Evolutionary conservation across 139 green algal genomes (phyloP).

Genomic region (Asterochloris erici): DNA sequence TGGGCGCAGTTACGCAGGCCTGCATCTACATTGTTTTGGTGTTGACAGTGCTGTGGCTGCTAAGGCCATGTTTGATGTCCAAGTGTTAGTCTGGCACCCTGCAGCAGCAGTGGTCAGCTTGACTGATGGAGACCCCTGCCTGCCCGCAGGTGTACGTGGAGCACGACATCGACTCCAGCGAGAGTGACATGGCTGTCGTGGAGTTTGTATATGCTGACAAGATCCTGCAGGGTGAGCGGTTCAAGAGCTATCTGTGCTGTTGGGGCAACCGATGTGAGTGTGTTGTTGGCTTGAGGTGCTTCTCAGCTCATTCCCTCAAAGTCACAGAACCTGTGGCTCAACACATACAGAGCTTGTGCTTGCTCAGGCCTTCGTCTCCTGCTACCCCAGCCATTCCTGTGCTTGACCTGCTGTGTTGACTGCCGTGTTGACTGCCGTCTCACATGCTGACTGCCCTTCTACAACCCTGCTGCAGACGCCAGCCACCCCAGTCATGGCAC

Average conservation of each 20-base stretch:
- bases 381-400: too few relatives aligned
- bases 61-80: too few relatives aligned
- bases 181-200: constrained; percentile 55
- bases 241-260: neutral
- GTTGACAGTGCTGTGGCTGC: too few relatives aligned
- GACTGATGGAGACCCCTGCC: too few relatives aligned
- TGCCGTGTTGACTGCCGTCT: constrained; percentile 95
- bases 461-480: constrained; percentile 54
- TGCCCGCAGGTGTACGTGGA: constrained; percentile 71
- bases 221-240: constrained; percentile 45
- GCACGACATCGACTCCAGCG: constrained; percentile 81
- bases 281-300: neutral
- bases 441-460: constrained; percentile 49
- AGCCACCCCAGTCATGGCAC: constrained; percentile 28
- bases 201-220: constrained; percentile 67
- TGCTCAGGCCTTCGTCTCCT: too few relatives aligned
- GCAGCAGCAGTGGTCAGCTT: too few relatives aligned
- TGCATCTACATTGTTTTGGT: too few relatives aligned
- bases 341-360: too few relatives aligned
- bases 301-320: neutral
- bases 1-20: too few relatives aligned
- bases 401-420: constrained; percentile 66
- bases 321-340: neutral
- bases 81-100: too few relatives aligned
- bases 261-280: neutral